Evolutionary conservation across 106 monocot species (phyloP), one percentile per base, ranked within the genome.

Genomic region (Dendrobium catenatum): DNA sequence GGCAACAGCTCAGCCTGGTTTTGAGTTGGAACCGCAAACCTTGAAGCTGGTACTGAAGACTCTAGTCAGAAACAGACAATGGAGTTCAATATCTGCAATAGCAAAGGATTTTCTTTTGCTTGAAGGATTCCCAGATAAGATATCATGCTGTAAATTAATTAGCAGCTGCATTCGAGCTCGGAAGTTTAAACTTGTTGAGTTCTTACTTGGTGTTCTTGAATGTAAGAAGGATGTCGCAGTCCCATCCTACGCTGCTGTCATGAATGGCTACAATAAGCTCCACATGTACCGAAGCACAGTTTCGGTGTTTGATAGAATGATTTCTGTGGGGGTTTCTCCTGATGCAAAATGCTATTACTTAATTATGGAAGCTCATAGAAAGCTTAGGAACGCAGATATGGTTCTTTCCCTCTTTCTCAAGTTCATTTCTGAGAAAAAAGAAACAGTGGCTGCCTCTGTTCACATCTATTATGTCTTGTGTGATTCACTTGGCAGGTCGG

Each of bases 211-310:
- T 9, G 61, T 86, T 51, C 61, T 94, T 42, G 80, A 82, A 79
- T 40, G 27, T 16, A 84, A 84, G 49, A 68, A 55, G 48, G 86
- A 73, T 10, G 41, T 42, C 27, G 85, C 85, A 1, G 77, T 75
- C 37, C 55, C 81, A 6, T 84, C 89, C 51, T 92, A 86, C 72
- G 72, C 80, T 22, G 55, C 94, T 9, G 94, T 90, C 13, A 85
- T 94, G 88, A 47, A 68, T 20, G 89, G 91, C 72, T 96, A 89
- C 85, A 96, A 96, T 80, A 90, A 89, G 87, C 92, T 96, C 33
- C 96, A 90, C 82, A 96, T 96, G 94, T 92, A 90, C 80, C 86
- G 83, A n/a, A 89, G 84, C 76, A 90, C 93, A 5, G 54, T 89
- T 19, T 72, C 73, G 11, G 83, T 85, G 20, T 88, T 75, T 54